Percentiles rank a stretch among this genome's conserved stretches.
Conservation (phyloP, 164 flowering plant species). For the Aristolochia californica region DNA sequence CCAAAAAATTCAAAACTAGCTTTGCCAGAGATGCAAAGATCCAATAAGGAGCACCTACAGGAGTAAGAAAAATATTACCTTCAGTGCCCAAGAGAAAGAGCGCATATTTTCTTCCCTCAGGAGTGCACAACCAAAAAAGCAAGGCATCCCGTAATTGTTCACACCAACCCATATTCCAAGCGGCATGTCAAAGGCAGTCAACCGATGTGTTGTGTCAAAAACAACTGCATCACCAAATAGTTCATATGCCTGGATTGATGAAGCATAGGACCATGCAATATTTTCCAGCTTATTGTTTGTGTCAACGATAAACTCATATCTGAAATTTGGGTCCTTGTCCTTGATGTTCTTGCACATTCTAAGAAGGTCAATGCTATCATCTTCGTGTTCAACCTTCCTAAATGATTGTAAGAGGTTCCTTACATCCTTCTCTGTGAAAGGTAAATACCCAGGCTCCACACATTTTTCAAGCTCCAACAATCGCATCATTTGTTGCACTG, state of each 20-base stretch:
- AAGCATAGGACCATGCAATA: constrained; percentile 90
- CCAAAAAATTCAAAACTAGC: no score
- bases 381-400: constrained; percentile 64
- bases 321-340: constrained; percentile 71
- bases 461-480: constrained; percentile 90
- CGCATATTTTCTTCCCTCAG: constrained; percentile 62
- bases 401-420: constrained; percentile 77
- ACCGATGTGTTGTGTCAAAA: constrained; percentile 84
- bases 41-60: background rate
- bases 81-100: constrained; percentile 79
- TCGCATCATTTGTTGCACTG: constrained; percentile 96
- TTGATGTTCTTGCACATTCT: constrained; percentile 78
- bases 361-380: constrained; percentile 65
- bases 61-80: constrained; percentile 34
- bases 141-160: constrained; percentile 93
- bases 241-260: constrained; percentile 69
- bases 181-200: constrained; percentile 89
- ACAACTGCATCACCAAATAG: constrained; percentile 88
- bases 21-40: background rate
- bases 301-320: constrained; percentile 61
- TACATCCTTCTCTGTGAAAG: constrained; percentile 91
- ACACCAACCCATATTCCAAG: constrained; percentile 92
- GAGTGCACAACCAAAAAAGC: constrained; percentile 87
- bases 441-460: constrained; percentile 89
- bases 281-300: constrained; percentile 56